Evolutionary conservation across 139 green algal genomes (phyloP), one percentile per base, ranked within the genome.

Genomic region (Spirogloea muscicola): DNA sequence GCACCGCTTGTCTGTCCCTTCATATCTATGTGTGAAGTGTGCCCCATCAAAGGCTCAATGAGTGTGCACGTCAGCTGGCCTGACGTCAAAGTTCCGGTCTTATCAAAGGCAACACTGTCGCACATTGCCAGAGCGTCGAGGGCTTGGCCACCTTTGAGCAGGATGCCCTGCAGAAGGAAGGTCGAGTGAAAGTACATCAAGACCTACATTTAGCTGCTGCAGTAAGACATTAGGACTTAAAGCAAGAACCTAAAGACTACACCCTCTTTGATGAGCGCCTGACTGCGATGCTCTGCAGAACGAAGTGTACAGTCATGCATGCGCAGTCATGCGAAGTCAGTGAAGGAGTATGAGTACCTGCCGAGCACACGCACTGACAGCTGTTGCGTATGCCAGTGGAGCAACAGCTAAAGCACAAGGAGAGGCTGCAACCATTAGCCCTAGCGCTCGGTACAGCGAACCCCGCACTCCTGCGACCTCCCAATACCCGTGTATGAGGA

Each of bases 371-470:
- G 83, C 82, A 42, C 74, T 84, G 1, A 88, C 70, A 16, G 82
- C 84, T n/a, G 78, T 64, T 21, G 84, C 72, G 68, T 88, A 88
- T 0, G 77, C 71, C 10, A 88, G 64, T 16, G 84, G 82, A 27
- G 84, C 66, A 34, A 87, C 79, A 18, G 75, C 63, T 0, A 88
- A 66, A 36, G 84, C 81, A 60, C 84, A 88, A 18, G 84, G 84
- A 49, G 84, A 83, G 43, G 82, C 82, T 36, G 84, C 84, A 40
- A 81, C 75, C 68, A 88, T 75, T 25, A 88, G 68, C 2, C 67
- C 82, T 10, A 87, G 67, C 29, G 75, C 72, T 16, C 84, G 78
- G 49, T 88, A 86, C 29, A 87, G 52, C 27, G 82, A 85, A 13
- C 84, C 84, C 4, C 18, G 4, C 33, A 72, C 41, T 33, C 33